phyloP scores from a whole-genome alignment of 768 basidiomycete genomes.

The Psilocybe sp. region DNA sequence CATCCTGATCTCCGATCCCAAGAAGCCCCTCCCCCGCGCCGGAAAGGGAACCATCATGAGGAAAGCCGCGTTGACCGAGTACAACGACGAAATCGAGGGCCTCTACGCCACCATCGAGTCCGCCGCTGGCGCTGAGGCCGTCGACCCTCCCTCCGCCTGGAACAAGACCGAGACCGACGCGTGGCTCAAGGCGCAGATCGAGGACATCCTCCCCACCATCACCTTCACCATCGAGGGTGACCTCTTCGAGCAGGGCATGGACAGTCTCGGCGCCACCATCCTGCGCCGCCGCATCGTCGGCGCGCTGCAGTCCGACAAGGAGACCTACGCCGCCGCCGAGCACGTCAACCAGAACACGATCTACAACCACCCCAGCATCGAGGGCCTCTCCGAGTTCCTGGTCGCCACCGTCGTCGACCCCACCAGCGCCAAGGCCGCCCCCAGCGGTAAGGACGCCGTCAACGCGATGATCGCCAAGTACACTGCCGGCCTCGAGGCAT shows the following conservation, averaged over 20 bases:
- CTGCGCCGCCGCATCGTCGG: conserved; percentile 17
- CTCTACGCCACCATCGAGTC: conserved; percentile 29
- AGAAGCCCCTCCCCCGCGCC: conserved; percentile 40
- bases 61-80: conserved; percentile 38
- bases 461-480: conserved; percentile 17
- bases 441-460: conserved; percentile 12
- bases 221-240: conserved; percentile 7
- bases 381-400: conserved; percentile 13
- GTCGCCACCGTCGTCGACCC: conserved; percentile 9
- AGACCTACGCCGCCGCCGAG: conserved; percentile 8
- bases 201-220: conserved; percentile 11
- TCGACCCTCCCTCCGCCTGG: conserved; percentile 14
- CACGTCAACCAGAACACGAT: conserved; percentile 14
- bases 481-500: conserved; percentile 2
- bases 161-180: conserved; percentile 1
- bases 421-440: neutral
- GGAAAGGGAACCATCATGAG: conserved; percentile 49
- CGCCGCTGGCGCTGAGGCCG: conserved; percentile 1
- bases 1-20: conserved; percentile 38
- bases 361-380: conserved; percentile 16
- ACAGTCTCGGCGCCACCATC: conserved; percentile 10
- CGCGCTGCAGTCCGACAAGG: conserved; percentile 11
- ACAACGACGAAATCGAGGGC: conserved; percentile 43
- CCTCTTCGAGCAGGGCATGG: conserved; percentile 16
- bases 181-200: conserved; percentile 16